Evolutionary conservation across 1,284 basidiomycete genomes (phyloP), one percentile per base, ranked within the genome.

Genomic region (Cutaneotrichosporon arboriforme): DNA sequence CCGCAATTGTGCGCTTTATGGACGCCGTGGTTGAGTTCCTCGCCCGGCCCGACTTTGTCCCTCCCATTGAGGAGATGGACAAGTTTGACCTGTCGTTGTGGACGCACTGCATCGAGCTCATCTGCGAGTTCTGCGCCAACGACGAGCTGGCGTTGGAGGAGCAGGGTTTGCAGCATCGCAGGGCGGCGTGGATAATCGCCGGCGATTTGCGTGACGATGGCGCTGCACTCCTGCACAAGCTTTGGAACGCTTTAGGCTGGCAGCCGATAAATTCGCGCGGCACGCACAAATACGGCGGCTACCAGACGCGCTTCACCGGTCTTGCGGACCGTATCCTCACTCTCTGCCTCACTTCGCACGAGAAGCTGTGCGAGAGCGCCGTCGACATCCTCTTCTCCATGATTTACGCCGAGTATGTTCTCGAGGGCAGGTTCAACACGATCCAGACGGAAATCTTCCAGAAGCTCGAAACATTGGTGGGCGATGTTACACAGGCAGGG

Each of bases 371-470:
- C 58, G 88, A 83, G 63, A 88, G 88, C 61, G 92, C 91, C 0
- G 91, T 96, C 8, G 85, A 88, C 60, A 92, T 97, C 46, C 80
- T 97, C 20, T 94, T 88, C 73, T 89, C 88, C 64, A 97, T 97
- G 90, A 93, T 97, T 60, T 84, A 96, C 49, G 89, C 91, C 5
- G 91, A 97, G 69, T 88, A 87, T 68, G 83, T 89, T 45, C 83
- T 85, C 55, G 83, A 84, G 13, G 84, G 83, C 20, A 84, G 88
- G 69, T 90, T 91, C 65, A 84, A 87, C 58, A 82, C 82, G 42
- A 92, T 97, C 62, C 90, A 97, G 72, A 87, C 88, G 61, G 92
- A 96, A 73, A 81, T 97, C n/a, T 90, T 97, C 63, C 92, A 85
- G 67, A 88, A 90, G 63, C 78, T 98, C 38, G 93, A 97, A 69